Percentiles rank a stretch among this genome's conserved stretches.
These are phyloP conservation scores for Nyctanthes arbortristis DNA, from an alignment of 257 asterid genomes.

Conservation along the genomic window DNA sequence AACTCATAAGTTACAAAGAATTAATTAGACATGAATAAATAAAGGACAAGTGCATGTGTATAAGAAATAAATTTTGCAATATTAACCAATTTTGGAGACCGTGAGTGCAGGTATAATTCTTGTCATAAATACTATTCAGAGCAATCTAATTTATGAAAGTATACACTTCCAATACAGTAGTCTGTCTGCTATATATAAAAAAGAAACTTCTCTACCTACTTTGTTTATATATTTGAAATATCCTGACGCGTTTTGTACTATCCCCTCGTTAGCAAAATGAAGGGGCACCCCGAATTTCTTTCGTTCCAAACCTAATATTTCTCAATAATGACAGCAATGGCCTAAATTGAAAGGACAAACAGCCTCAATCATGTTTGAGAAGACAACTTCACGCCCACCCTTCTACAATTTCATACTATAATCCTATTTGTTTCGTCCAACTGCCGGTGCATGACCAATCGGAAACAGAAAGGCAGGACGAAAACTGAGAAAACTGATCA, in stretches of 20 bases:
- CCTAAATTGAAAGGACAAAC: conserved; percentile 37
- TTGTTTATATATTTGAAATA: conserved; percentile 29
- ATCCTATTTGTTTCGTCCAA: conserved; percentile 33
- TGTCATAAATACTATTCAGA: too few species aligned
- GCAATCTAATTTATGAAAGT: too few species aligned
- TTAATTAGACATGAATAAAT: too few species aligned
- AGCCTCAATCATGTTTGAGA: conserved; percentile 47
- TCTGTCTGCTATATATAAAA: conserved; percentile 18
- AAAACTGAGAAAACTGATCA: conserved; percentile 34
- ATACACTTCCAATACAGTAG: too few species aligned
- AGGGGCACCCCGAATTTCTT: conserved; percentile 40
- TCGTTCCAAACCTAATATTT: conserved; percentile 37
- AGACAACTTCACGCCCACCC: conserved; percentile 36
- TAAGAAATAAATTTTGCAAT: too few species aligned
- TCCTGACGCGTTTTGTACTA: conserved; percentile 18
- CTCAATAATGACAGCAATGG: conserved; percentile 42
- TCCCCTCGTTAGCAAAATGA: conserved; percentile 43
- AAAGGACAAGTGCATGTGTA: too few species aligned
- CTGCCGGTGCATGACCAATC: conserved; percentile 38
- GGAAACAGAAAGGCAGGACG: conserved; percentile 29
- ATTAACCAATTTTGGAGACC: too few species aligned
- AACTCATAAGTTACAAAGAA: too few species aligned
- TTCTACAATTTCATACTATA: conserved; percentile 35
- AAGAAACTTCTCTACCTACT: conserved; percentile 31
- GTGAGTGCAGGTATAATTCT: too few species aligned